phyloP scores from a whole-genome alignment of 306 rosid species.

The Prunus armeniaca region DNA sequence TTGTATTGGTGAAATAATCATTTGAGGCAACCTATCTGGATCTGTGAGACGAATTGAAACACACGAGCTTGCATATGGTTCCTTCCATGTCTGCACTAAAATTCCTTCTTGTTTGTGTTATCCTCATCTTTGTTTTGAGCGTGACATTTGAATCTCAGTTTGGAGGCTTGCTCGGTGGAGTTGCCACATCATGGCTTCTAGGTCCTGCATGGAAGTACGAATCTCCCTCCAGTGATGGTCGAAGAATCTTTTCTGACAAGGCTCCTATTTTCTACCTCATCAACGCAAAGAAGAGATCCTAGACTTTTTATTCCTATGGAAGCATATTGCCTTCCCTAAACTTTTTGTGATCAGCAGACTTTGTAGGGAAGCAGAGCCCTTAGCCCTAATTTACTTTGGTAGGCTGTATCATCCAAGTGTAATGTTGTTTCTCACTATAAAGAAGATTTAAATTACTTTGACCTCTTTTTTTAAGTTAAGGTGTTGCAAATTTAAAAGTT shows the following conservation, averaged over 20 bases:
- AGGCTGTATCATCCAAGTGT: neutral
- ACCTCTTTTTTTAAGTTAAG: too few species aligned
- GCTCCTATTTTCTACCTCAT: constrained; percentile 71
- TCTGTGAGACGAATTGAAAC: neutral
- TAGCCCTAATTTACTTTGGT: neutral
- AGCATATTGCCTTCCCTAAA: neutral
- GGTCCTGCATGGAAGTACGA: constrained; percentile 83
- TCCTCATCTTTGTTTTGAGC: neutral
- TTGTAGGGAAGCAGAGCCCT: neutral
- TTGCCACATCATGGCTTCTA: constrained; percentile 76
- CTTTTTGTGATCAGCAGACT: neutral
- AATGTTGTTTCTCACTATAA: neutral
- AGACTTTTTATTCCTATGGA: neutral
- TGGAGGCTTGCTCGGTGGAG: constrained; percentile 89
- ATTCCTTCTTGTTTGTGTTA: neutral
- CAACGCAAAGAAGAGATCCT: constrained; percentile 38
- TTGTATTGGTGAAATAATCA: neutral
- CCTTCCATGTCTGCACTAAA: neutral
- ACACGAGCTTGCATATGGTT: neutral
- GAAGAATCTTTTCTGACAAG: constrained; percentile 49
- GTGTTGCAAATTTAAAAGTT: too few species aligned
- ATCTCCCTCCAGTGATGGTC: constrained; percentile 44
- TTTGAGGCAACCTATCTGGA: neutral
- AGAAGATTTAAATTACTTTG: neutral
- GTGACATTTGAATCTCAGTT: constrained; percentile 41